Evolutionary conservation across 129 eudicot genomes (phyloP).

Genomic region (Centella asiatica): DNA sequence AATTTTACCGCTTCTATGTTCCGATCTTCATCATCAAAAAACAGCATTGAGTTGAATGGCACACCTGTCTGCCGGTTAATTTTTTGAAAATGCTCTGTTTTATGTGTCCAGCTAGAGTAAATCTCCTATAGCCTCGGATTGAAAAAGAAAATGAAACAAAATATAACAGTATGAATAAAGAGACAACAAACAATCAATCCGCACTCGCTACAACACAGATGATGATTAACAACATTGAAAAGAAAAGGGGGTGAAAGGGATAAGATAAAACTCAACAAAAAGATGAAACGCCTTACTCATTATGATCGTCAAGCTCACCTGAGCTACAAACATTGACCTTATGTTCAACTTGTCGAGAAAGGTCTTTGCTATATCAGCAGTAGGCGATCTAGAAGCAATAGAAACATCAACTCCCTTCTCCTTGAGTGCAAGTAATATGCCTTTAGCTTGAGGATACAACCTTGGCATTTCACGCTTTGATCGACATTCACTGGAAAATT

Average conservation of each 20-base stretch:
- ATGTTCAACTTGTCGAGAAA: slow-evolving; percentile 73
- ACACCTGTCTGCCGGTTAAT: slow-evolving; percentile 60
- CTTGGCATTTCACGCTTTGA: slow-evolving; percentile 80
- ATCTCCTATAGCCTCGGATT: slow-evolving; percentile 45
- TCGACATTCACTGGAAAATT: slow-evolving; percentile 65
- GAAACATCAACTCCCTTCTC: slow-evolving; percentile 82
- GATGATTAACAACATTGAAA: too few relatives aligned
- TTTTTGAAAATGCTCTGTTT: slow-evolving; percentile 89
- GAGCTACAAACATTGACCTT: slow-evolving; percentile 72
- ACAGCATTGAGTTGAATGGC: slow-evolving; percentile 76
- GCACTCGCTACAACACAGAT: too few relatives aligned
- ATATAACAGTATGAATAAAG: background rate
- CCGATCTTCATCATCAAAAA: slow-evolving; percentile 89
- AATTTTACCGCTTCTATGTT: slow-evolving; percentile 73
- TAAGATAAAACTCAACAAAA: too few relatives aligned
- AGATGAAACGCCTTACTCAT: too few relatives aligned
- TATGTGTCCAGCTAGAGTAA: slow-evolving; percentile 90
- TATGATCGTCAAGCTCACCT: slow-evolving; percentile 49
- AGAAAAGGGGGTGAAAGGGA: too few relatives aligned
- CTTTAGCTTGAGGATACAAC: slow-evolving; percentile 81
- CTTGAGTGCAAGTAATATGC: slow-evolving; percentile 64
- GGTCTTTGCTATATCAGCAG: slow-evolving; percentile 78
- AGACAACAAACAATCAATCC: too few relatives aligned
- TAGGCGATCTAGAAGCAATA: slow-evolving; percentile 94
- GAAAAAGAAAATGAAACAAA: background rate